Percentiles rank a stretch among this genome's conserved stretches.
Evolutionary conservation across 2,329 filamentous ascomycete genomes (phyloP).

Genomic region (Septoria petroselini): DNA sequence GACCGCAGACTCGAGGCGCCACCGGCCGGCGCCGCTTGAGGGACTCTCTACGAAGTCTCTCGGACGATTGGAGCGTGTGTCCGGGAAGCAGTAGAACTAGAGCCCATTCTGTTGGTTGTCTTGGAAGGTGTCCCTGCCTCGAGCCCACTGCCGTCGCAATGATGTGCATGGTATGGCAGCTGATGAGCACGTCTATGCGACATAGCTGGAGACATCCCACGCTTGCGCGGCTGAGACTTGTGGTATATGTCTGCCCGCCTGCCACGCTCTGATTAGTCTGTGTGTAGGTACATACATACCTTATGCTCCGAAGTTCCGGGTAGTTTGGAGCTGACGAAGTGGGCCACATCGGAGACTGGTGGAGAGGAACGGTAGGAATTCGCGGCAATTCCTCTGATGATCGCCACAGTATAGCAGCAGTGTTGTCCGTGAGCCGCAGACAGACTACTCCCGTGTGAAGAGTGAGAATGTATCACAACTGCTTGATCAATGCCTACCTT

Average conservation of each 20-base stretch:
- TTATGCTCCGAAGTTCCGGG: no score
- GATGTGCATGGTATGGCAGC: not conserved
- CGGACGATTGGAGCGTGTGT: no score
- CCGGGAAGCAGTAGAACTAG: no score
- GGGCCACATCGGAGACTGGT: constrained; percentile 3
- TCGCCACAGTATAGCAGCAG: no score
- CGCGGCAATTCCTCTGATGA: not conserved
- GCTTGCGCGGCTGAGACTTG: not conserved
- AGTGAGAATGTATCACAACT: not conserved
- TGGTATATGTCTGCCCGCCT: no score
- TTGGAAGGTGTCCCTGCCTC: no score
- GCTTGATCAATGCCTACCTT: not conserved
- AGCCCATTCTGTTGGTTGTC: no score
- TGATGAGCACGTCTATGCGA: not conserved
- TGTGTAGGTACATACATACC: no score
- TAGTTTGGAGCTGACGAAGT: not conserved
- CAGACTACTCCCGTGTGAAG: no score
- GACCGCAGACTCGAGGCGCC: not conserved
- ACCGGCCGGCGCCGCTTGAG: not conserved
- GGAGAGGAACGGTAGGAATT: not conserved
- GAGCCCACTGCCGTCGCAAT: not conserved
- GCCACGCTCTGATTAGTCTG: no score
- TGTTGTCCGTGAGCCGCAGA: no score
- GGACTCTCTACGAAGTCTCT: no score
- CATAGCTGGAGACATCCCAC: not conserved